Conservation (phyloP, 805 yeast genomes). For the Candida vartiovaarae region DNA sequence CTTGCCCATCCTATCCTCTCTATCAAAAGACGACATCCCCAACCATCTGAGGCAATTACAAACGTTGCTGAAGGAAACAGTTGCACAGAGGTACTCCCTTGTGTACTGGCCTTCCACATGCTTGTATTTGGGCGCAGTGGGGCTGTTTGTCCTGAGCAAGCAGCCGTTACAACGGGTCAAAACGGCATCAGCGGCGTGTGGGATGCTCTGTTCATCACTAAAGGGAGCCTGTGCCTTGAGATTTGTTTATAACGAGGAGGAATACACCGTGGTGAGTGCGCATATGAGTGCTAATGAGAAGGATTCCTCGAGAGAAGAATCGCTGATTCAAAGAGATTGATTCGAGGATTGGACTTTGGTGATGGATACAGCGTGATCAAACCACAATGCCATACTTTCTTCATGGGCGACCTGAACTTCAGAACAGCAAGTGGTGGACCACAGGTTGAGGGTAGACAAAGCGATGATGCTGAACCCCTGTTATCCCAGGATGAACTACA, state of each 20-base stretch:
- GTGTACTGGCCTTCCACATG: conserved; percentile 36
- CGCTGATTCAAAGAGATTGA: conserved; percentile 40
- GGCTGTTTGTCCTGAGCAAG: conserved; percentile 40
- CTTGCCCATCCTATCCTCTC: conserved; percentile 48
- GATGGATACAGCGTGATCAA: conserved; percentile 44
- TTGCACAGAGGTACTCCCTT: conserved; percentile 29
- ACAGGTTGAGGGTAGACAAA: conserved; percentile 5
- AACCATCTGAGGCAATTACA: conserved; percentile 31
- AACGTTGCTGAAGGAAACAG: conserved; percentile 27
- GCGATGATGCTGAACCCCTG: conserved; percentile 7
- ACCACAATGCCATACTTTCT: conserved; percentile 51
- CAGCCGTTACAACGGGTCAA: background rate
- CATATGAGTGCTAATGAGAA: conserved; percentile 80
- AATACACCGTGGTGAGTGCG: conserved; percentile 54
- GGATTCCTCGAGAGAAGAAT: conserved; percentile 53
- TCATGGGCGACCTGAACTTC: conserved; percentile 85
- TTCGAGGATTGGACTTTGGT: conserved; percentile 49
- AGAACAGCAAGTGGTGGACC: conserved; percentile 33
- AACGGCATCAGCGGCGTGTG: conserved; percentile 5
- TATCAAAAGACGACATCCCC: conserved; percentile 33
- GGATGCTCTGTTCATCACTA: conserved; percentile 43
- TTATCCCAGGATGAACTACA: conserved; percentile 31
- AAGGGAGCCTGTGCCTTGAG: conserved; percentile 73
- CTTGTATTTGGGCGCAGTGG: conserved; percentile 49
- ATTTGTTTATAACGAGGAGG: conserved; percentile 25